Percentiles rank a stretch among this genome's conserved stretches.
These are phyloP conservation scores for Suillus occidentalis DNA, from an alignment of 768 basidiomycete genomes.

Conservation along the genomic window DNA sequence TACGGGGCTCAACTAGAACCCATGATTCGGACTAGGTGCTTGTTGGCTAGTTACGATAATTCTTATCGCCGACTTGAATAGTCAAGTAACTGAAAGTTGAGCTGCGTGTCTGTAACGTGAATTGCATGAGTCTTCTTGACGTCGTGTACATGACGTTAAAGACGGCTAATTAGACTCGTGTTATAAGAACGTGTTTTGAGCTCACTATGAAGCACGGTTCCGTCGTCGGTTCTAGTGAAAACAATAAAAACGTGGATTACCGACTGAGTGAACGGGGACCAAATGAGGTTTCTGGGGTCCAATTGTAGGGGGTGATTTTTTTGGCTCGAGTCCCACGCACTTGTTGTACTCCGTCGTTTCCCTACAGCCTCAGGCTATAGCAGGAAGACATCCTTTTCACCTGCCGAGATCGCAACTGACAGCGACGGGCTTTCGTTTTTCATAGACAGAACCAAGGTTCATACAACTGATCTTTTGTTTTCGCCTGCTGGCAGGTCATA, in stretches of 20 bases:
- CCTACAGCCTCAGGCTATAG: slow-evolving; percentile 37
- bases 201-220: neutral
- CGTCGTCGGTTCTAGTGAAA: neutral
- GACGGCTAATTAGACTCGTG: neutral
- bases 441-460: slow-evolving; percentile 42
- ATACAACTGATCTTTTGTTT: slow-evolving; percentile 52
- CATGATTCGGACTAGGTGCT: neutral
- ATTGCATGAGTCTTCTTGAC: neutral
- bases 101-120: neutral
- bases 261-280: slow-evolving; percentile 16
- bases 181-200: neutral
- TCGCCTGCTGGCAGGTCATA: slow-evolving; percentile 92
- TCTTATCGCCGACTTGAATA: neutral
- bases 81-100: neutral
- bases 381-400: slow-evolving; percentile 26
- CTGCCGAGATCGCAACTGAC: slow-evolving; percentile 34
- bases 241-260: slow-evolving; percentile 1
- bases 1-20: neutral
- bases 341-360: slow-evolving; percentile 36
- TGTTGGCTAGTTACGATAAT: neutral
- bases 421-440: slow-evolving; percentile 36
- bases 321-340: slow-evolving; percentile 32
- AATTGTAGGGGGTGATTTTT: slow-evolving; percentile 28
- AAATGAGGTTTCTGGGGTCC: slow-evolving; percentile 26
- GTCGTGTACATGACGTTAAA: neutral